Percentiles rank a stretch among this genome's conserved stretches.
phyloP scores from a whole-genome alignment of 345 rosid species.

The Bretschneidera sinensis region DNA sequence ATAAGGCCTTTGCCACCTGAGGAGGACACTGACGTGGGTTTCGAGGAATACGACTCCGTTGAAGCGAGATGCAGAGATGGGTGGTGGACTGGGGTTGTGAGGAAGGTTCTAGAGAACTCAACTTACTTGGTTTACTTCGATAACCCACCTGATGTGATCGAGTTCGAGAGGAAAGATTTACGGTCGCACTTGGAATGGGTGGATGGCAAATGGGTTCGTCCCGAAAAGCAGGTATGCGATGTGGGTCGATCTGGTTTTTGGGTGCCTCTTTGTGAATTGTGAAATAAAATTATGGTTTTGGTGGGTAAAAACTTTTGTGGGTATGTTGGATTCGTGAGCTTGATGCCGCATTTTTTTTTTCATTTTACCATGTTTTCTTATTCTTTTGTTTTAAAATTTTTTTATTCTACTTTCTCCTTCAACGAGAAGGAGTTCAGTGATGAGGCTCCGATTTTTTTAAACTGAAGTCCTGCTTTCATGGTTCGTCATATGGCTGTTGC shows the following conservation, averaged over 20 bases:
- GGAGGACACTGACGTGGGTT: not conserved
- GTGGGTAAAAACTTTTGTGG: not conserved
- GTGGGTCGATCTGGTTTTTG: not conserved
- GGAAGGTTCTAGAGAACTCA: constrained; percentile 29
- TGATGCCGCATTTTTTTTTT: not conserved
- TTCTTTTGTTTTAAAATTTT: too few species aligned
- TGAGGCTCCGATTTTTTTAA: too few species aligned
- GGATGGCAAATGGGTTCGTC: constrained; percentile 43
- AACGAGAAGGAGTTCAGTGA: too few species aligned
- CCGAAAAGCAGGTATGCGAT: constrained; percentile 28
- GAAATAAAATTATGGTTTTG: not conserved
- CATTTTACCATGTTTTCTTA: too few species aligned
- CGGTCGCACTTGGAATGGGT: constrained; percentile 53
- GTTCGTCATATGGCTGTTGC: too few species aligned
- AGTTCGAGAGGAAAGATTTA: constrained; percentile 36
- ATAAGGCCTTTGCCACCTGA: constrained; percentile 54
- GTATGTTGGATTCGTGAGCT: not conserved
- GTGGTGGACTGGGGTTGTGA: constrained; percentile 57
- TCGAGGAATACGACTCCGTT: constrained; percentile 30
- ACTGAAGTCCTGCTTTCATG: too few species aligned
- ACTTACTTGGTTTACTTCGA: constrained; percentile 42
- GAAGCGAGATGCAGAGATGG: constrained; percentile 37
- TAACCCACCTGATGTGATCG: constrained; percentile 43
- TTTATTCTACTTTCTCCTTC: not conserved
- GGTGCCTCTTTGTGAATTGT: not conserved